Conservation (phyloP, 2,329 filamentous ascomycete genomes). For the Talaromyces sp. region DNA sequence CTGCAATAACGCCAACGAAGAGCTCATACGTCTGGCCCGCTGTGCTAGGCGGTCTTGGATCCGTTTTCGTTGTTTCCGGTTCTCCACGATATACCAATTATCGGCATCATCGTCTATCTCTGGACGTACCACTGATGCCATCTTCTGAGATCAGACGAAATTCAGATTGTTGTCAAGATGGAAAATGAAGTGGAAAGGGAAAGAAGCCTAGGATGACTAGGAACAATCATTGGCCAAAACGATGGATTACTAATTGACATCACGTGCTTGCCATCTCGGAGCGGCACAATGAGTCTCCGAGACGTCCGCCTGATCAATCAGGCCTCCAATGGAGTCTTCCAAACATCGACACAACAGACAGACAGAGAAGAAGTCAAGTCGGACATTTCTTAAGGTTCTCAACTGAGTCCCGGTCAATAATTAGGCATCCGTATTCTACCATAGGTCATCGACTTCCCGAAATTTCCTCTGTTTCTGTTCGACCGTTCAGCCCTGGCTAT, state of each 20-base stretch:
- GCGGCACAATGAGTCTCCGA: neutral
- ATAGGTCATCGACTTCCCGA: no score
- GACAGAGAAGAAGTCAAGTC: neutral
- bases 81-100: slow-evolving; percentile 33
- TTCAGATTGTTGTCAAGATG: neutral
- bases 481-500: neutral
- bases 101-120: slow-evolving; percentile 12
- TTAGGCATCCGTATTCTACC: neutral
- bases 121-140: slow-evolving; percentile 2
- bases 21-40: slow-evolving; percentile 32
- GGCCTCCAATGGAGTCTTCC: neutral
- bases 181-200: no score
- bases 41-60: slow-evolving; percentile 42
- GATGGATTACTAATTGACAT: neutral
- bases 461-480: neutral
- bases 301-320: neutral
- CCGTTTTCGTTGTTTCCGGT: slow-evolving; percentile 38
- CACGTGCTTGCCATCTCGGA: neutral
- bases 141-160: no score
- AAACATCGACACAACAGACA: neutral
- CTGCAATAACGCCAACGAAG: neutral
- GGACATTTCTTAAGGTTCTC: neutral
- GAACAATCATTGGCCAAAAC: neutral
- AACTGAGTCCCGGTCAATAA: neutral
- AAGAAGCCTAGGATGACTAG: no score